These are phyloP conservation scores for Quillaja saponaria DNA, from an alignment of 306 rosid species.

Conservation along the genomic window DNA sequence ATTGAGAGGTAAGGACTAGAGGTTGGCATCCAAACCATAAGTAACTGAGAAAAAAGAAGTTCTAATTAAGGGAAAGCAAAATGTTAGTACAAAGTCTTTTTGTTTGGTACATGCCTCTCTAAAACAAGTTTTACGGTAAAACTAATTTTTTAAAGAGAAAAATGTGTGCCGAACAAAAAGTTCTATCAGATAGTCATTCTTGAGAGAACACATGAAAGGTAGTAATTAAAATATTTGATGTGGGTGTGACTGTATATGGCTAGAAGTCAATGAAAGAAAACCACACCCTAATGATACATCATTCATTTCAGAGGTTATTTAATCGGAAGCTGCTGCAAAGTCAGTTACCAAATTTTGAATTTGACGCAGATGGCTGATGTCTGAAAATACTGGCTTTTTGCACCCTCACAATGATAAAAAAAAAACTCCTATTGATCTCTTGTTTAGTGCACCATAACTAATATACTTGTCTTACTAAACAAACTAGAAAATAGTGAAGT, in stretches of 20 bases:
- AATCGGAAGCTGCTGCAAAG: constrained; percentile 28
- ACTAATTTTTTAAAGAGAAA: too few relatives aligned
- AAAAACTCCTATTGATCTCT: constrained; percentile 9
- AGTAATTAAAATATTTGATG: constrained; percentile 23
- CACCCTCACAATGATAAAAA: constrained; percentile 22
- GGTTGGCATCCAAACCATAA: too few relatives aligned
- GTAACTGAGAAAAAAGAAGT: too few relatives aligned
- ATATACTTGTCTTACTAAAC: too few relatives aligned
- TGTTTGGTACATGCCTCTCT: too few relatives aligned
- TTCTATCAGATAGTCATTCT: too few relatives aligned
- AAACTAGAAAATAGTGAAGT: constrained; percentile 26
- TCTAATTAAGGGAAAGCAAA: too few relatives aligned
- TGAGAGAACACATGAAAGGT: background rate
- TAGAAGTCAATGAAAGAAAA: constrained; percentile 6
- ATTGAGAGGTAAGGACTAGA: too few relatives aligned
- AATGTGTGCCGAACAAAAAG: too few relatives aligned
- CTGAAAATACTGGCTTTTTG: constrained; percentile 57
- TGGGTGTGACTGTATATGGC: background rate
- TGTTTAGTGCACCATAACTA: constrained; percentile 33
- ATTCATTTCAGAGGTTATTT: constrained; percentile 23
- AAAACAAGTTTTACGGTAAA: too few relatives aligned
- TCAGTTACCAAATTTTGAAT: constrained; percentile 24
- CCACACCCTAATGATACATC: background rate
- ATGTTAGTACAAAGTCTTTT: too few relatives aligned
- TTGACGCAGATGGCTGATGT: constrained; percentile 37